Evolutionary conservation across 495 filamentous ascomycete species (phyloP).

Genomic region (Melanomma pulvis-pyrius): DNA sequence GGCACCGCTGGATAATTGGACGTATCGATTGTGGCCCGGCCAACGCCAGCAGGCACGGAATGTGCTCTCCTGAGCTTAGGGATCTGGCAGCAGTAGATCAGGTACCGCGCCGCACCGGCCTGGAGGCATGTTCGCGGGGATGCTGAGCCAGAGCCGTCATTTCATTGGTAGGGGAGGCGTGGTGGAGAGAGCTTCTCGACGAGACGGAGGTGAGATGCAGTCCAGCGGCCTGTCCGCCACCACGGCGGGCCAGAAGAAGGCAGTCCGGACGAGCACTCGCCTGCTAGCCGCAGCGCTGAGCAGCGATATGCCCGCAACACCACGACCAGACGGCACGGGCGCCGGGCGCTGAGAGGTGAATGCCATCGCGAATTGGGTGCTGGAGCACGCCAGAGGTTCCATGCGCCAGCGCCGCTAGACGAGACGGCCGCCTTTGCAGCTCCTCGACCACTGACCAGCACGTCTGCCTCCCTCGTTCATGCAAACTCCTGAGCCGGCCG

Average conservation of each 20-base stretch:
- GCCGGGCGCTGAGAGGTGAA: slow-evolving; percentile 6
- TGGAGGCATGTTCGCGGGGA: slow-evolving; percentile 29
- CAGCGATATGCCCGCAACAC: slow-evolving; percentile 25
- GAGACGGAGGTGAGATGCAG: slow-evolving; percentile 17
- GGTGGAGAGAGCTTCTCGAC: slow-evolving; percentile 6
- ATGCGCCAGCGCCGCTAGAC: slow-evolving; percentile 9
- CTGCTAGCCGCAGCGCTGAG: slow-evolving; percentile 8
- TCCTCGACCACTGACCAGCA: slow-evolving; percentile 7
- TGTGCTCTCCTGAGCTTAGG: slow-evolving; percentile 28
- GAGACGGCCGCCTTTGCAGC: background rate
- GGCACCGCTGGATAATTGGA: slow-evolving; percentile 18
- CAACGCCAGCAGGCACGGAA: slow-evolving; percentile 30
- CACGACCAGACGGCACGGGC: slow-evolving; percentile 9
- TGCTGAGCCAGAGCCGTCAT: slow-evolving; percentile 24
- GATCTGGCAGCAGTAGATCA: slow-evolving; percentile 32
- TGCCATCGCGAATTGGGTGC: background rate
- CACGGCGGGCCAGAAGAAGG: slow-evolving; percentile 7
- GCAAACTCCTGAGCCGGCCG: slow-evolving; percentile 17
- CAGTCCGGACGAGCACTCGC: background rate
- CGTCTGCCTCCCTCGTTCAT: background rate
- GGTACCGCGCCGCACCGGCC: slow-evolving; percentile 31
- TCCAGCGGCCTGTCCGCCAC: slow-evolving; percentile 21
- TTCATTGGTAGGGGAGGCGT: slow-evolving; percentile 34
- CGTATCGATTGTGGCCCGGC: slow-evolving; percentile 24
- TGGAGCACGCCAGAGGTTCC: background rate